A percentile compares a stretch with the other conserved stretches of the same genome.
These are phyloP conservation scores for Ganoderma sinense DNA, from an alignment of 1,284 basidiomycete species.

Conservation along the genomic window DNA sequence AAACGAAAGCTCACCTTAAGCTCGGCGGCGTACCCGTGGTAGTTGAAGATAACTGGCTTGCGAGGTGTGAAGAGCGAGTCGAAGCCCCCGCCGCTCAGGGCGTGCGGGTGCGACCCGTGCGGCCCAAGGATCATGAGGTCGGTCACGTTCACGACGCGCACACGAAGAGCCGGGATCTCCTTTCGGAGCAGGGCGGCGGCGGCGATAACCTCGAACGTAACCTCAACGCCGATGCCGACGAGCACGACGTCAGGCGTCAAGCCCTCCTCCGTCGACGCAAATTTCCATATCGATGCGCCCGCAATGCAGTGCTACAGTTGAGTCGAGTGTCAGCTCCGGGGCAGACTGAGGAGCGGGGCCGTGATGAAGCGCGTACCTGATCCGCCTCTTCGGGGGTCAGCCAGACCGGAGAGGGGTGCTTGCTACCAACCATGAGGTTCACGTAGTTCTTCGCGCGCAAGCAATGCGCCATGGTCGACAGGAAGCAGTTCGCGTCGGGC, in stretches of 20 bases:
- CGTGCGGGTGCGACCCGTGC: slow-evolving; percentile 78
- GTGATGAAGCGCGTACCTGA: slow-evolving; percentile 43
- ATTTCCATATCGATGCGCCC: slow-evolving; percentile 80
- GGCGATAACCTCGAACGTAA: slow-evolving; percentile 81
- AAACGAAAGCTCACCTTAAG: slow-evolving; percentile 40
- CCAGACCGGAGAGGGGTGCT: slow-evolving; percentile 81
- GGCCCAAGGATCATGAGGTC: slow-evolving; percentile 83
- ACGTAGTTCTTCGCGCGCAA: slow-evolving; percentile 85
- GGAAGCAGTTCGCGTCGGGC: slow-evolving; percentile 88
- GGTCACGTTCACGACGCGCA: slow-evolving; percentile 84
- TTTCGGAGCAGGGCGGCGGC: slow-evolving; percentile 79
- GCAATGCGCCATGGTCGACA: slow-evolving; percentile 85
- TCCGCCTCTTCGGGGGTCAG: slow-evolving; percentile 71
- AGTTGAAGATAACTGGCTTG: slow-evolving; percentile 80
- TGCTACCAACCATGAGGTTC: slow-evolving; percentile 88
- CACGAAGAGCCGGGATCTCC: slow-evolving; percentile 67
- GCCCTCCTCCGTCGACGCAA: slow-evolving; percentile 74
- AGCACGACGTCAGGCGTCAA: slow-evolving; percentile 74
- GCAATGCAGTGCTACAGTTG: slow-evolving; percentile 70
- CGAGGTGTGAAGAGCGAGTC: slow-evolving; percentile 76
- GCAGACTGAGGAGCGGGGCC: not conserved
- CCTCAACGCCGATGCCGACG: slow-evolving; percentile 78
- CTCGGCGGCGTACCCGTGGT: slow-evolving; percentile 84
- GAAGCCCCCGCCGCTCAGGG: slow-evolving; percentile 71
- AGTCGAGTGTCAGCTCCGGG: not conserved